Percentiles rank a stretch among this genome's conserved stretches.
Conservation (phyloP, 768 basidiomycete genomes). For the Heimioporus sp. region DNA sequence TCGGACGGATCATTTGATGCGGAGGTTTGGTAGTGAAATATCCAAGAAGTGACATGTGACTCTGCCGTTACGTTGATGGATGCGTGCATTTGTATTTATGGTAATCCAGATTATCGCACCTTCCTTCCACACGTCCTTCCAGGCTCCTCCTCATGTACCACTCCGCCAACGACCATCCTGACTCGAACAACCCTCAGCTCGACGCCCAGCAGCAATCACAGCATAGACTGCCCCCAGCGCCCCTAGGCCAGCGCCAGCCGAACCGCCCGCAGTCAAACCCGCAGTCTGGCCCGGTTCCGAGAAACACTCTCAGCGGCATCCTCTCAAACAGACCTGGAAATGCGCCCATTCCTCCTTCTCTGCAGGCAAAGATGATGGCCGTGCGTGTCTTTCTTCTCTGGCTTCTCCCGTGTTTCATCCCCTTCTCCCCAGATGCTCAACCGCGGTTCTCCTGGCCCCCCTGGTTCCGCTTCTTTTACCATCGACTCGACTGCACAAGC, state of each 20-base stretch:
- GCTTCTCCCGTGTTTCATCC: conserved; percentile 13
- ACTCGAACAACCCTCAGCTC: conserved; percentile 1
- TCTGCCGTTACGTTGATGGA: not conserved
- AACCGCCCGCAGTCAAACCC: conserved; percentile 15
- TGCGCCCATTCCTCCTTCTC: conserved; percentile 80
- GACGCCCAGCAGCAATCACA: not conserved
- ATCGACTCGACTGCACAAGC: conserved; percentile 42
- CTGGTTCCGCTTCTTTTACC: conserved; percentile 26
- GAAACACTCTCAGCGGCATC: conserved; percentile 37
- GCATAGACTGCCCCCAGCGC: not conserved
- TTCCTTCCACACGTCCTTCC: conserved; percentile 19
- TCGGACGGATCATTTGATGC: conserved; percentile 5
- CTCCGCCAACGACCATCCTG: conserved; percentile 10
- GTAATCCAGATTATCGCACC: conserved; percentile 34
- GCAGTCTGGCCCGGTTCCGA: conserved; percentile 14
- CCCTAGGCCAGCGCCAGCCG: conserved; percentile 9
- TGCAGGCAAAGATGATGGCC: conserved; percentile 93
- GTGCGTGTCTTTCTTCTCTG: conserved; percentile 41
- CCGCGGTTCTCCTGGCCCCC: conserved; percentile 30
- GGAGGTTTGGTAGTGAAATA: too few relatives aligned
- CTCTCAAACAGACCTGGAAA: conserved; percentile 43
- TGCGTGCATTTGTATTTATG: conserved; percentile 27
- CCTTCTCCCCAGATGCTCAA: conserved; percentile 43
- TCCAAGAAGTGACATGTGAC: conserved; percentile 20
- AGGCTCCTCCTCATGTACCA: conserved; percentile 20